Base-by-base conservation (phyloP, 441 rosid genomes). In the Gossypium lobatum region DNA sequence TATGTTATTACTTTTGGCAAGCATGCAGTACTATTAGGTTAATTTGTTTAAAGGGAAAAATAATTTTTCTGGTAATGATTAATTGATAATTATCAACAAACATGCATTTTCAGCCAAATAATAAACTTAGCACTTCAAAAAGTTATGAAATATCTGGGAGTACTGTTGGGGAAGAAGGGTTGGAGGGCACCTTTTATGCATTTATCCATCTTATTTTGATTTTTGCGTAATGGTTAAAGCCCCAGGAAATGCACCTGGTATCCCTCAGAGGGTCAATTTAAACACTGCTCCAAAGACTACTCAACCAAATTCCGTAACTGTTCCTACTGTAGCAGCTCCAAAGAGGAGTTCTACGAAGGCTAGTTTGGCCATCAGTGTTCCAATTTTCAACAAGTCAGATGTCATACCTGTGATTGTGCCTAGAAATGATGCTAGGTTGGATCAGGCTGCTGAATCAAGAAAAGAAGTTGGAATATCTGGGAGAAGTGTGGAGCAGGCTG, bases 381-480 rank as follows among this genome's bases (percentile, higher is more conserved):
- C 88, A 60, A 61, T 71, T 73, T 76, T 84, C 76, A 85, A 79
- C 80, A 93, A 85, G 84, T 80, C 80, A 18, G 98, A 93, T 75
- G 76, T 76, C 64, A 64, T 78, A 57, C 91, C 97, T 39, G 98
- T 92, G 21, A 85, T 89, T 83, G 90, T 93, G 75, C 97, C 98
- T 66, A 88, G 98, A 86, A 83, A 80, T 62, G 92, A 83, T 72
- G 73, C 83, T n/a, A 79, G 89, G 73, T 57, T 67, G 57, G 98
- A 92, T 79, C 89, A 82, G 73, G 84, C 81, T 67, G 79, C 84
- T 84, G 97, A 91, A 79, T 80, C 87, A 80, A 87, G 90, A 82
- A 85, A 89, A 83, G 97, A 95, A 70, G 80, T 82, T 72, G 74
- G 74, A 71, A 57, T 42, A 42, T 25, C 74, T 42, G 66, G 42